A percentile compares a stretch with the other conserved stretches of the same genome.
Evolutionary conservation across 345 rosid genomes (phyloP).

Genomic region (Melaleuca quinquenervia): DNA sequence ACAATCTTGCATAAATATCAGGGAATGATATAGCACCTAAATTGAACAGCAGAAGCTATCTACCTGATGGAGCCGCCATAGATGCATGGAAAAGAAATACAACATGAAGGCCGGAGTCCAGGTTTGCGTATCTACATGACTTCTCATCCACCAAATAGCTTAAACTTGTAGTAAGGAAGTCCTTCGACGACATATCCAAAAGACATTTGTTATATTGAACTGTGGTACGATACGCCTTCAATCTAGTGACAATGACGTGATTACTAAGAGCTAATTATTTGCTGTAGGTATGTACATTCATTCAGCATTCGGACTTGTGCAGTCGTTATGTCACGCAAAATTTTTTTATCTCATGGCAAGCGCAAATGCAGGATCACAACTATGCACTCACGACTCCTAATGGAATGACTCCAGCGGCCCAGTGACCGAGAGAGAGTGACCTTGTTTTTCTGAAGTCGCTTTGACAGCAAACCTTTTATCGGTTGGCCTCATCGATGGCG

Average conservation of each 20-base stretch:
- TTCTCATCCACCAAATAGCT: not conserved
- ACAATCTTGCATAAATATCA: fast-evolving
- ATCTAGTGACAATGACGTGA: not conserved
- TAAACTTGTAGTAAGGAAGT: not conserved
- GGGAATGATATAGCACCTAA: not conserved
- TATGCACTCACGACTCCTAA: fast-evolving
- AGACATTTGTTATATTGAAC: not conserved
- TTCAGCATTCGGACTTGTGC: not conserved
- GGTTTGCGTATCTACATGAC: not conserved
- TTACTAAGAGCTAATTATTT: not conserved
- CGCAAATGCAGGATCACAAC: not conserved
- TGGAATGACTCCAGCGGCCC: not conserved
- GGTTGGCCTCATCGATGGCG: conserved; percentile 46
- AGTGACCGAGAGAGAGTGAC: conserved; percentile 7
- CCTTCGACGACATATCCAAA: not conserved
- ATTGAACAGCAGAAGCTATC: not conserved
- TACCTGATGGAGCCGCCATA: not conserved
- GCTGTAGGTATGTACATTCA: not conserved
- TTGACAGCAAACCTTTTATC: conserved; percentile 75
- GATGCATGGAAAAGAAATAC: fast-evolving
- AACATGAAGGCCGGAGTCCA: fast-evolving
- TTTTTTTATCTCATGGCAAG: not conserved
- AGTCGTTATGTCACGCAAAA: not conserved
- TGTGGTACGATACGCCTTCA: not conserved
- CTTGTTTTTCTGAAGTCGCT: conserved; percentile 74